Base-by-base conservation (phyloP, 2,329 filamentous ascomycete species). In the Fusarium euwallaceae region DNA sequence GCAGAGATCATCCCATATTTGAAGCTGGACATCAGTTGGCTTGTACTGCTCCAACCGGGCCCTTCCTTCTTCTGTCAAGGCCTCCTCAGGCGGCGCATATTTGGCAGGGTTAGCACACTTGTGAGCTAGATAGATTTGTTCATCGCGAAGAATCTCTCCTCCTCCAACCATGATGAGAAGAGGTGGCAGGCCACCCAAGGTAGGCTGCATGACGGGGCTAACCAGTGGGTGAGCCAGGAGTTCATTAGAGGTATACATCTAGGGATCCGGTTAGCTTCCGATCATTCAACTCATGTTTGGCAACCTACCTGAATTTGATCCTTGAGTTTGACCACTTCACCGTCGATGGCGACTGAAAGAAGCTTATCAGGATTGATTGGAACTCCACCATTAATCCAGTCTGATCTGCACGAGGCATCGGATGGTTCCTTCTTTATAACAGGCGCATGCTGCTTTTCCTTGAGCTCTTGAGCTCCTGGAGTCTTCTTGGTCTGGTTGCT, bases 1-100 rank as follows among this genome's bases (percentile, higher is more conserved):
- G 78, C 97, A 98, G 4, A 98, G 86, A 78, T 98, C 94, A 67
- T 98, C 96, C 95, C 96, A 98, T 2, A 98, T 92, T 81, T 98
- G 97, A 3, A 99, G 88, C 80, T 98, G 95, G 0, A 98, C 96
- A 77, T 97, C 91, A 0, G 97, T 99, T 0, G 95, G 94, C 67
- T 91, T 90, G 82, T 94, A 97, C 71, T 88, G 91, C 39, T 87
- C 85, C 17, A 97, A 79, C 14, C 87, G 83, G 5, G 88, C 87
- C 22, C 88, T 87, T 32, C 92, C 92, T 69, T 88, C 86, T 41
- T 92, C 89, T 37, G 92, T 87, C 70, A 97, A 85, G 51, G 90
- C 87, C 0, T 86, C 86, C 41, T 93, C 88, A 1, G 89, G 87
- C 0, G 94, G 94, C 1, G 93, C 89, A 78, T 97, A 98, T 69